Conservation (phyloP, 352 stramenopile genomes). For the Peronospora belbahrii region DNA sequence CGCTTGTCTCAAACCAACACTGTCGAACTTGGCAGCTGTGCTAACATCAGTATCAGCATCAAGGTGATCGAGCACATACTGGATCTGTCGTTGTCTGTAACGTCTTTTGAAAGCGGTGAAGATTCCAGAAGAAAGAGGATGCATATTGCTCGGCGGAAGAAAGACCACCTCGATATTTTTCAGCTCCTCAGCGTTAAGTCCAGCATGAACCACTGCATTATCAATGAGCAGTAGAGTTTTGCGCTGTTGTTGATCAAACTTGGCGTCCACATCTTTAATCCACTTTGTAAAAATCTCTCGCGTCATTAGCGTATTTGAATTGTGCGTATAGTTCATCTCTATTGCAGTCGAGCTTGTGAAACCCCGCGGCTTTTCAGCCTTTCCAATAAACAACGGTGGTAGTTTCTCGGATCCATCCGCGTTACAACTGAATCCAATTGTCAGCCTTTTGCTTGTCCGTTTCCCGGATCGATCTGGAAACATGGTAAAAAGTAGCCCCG, state of each 20-base stretch:
- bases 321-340: constrained; percentile 27
- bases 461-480: constrained; percentile 16
- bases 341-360: constrained; percentile 11
- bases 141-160: constrained; percentile 14
- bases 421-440: constrained; percentile 22
- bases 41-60: constrained; percentile 17
- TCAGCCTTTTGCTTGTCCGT: constrained; percentile 23
- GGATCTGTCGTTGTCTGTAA: constrained; percentile 24
- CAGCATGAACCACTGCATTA: constrained; percentile 17
- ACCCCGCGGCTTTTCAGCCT: constrained; percentile 21
- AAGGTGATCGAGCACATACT: constrained; percentile 18
- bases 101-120: constrained; percentile 21
- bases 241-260: constrained; percentile 16
- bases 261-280: constrained; percentile 20
- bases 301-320: constrained; percentile 27
- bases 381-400: constrained; percentile 27
- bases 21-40: constrained; percentile 14
- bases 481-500: constrained; percentile 17
- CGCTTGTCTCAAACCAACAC: constrained; percentile 16
- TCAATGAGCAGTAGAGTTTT: constrained; percentile 27
- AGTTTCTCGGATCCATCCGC: constrained; percentile 30
- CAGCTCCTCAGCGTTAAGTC: constrained; percentile 10
- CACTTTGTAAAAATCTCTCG: constrained; percentile 26
- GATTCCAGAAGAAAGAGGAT: constrained; percentile 22
- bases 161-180: constrained; percentile 22